Percentiles rank a stretch among this genome's conserved stretches.
Evolutionary conservation across 257 asterid genomes (phyloP).

Genomic region (Anisodus tanguticus): DNA sequence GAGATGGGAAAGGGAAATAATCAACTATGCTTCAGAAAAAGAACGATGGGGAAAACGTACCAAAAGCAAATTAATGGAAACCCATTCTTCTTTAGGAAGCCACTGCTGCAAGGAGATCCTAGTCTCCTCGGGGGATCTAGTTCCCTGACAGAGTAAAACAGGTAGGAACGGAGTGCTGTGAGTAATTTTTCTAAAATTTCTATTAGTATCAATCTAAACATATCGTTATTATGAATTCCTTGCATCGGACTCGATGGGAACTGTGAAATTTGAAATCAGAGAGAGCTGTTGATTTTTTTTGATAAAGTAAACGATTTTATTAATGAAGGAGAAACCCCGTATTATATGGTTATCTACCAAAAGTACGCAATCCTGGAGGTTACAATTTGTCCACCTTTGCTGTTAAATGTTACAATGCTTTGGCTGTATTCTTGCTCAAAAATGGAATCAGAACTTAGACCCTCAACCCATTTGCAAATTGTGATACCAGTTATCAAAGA

Average conservation of each 20-base stretch:
- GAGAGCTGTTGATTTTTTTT: background rate
- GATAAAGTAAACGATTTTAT: background rate
- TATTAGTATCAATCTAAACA: background rate
- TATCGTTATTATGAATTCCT: background rate
- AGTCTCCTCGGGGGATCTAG: constrained; percentile 82
- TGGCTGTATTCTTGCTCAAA: background rate
- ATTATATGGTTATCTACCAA: too few relatives aligned
- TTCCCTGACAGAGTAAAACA: constrained; percentile 52
- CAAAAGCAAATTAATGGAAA: constrained; percentile 90
- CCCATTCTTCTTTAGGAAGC: constrained; percentile 99
- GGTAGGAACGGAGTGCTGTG: background rate
- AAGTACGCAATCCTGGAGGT: too few relatives aligned
- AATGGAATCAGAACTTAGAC: background rate
- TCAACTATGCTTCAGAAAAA: background rate
- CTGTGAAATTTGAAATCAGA: background rate
- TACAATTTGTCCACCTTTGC: background rate
- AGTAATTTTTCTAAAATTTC: background rate
- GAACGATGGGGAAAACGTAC: constrained; percentile 44
- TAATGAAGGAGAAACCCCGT: background rate
- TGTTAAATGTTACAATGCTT: background rate
- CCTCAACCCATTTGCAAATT: background rate
- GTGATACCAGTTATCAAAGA: background rate
- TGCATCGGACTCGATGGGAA: background rate
- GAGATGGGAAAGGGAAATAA: background rate
- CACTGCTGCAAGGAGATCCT: constrained; percentile 84